A percentile compares a stretch with the other conserved stretches of the same genome.
Evolutionary conservation across 1,139 yeast genomes (phyloP).

Genomic region (Hansenula anomala): DNA sequence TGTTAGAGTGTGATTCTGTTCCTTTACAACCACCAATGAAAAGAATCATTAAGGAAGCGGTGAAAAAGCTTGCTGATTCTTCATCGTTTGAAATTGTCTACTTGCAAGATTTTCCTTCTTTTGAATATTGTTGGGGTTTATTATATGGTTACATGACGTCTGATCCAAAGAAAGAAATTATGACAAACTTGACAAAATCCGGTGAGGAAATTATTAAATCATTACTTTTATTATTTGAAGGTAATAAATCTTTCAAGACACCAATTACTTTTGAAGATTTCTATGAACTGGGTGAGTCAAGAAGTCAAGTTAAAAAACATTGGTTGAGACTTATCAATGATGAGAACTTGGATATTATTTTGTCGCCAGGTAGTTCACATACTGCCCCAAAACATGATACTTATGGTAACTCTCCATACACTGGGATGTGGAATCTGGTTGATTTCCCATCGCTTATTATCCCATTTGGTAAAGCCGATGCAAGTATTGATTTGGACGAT

Average conservation of each 20-base stretch:
- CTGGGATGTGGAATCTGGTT: too few relatives aligned
- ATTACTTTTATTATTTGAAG: constrained; percentile 34
- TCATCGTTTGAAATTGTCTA: constrained; percentile 35
- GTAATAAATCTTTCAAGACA: constrained; percentile 49
- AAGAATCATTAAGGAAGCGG: constrained; percentile 36
- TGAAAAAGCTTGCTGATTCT: constrained; percentile 30
- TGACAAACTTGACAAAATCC: constrained; percentile 41
- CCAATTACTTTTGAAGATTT: constrained; percentile 35
- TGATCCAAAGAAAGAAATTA: constrained; percentile 55
- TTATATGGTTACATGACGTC: constrained; percentile 34
- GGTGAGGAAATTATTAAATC: constrained; percentile 51
- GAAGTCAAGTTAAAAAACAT: too few relatives aligned
- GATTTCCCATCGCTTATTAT: too few relatives aligned
- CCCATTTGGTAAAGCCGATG: too few relatives aligned
- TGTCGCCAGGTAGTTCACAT: neutral
- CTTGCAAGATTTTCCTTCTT: constrained; percentile 44
- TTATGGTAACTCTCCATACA: constrained; percentile 17
- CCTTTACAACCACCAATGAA: constrained; percentile 49
- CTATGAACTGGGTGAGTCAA: too few relatives aligned
- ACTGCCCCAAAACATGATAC: neutral
- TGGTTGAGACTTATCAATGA: too few relatives aligned
- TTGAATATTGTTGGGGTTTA: constrained; percentile 42
- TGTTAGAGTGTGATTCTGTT: constrained; percentile 37
- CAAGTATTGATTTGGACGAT: too few relatives aligned
- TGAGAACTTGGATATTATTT: too few relatives aligned